A percentile compares a stretch with the other conserved stretches of the same genome.
Evolutionary conservation across 2,329 filamentous ascomycete genomes (phyloP).

Genomic region (Sporothrix mexicana): DNA sequence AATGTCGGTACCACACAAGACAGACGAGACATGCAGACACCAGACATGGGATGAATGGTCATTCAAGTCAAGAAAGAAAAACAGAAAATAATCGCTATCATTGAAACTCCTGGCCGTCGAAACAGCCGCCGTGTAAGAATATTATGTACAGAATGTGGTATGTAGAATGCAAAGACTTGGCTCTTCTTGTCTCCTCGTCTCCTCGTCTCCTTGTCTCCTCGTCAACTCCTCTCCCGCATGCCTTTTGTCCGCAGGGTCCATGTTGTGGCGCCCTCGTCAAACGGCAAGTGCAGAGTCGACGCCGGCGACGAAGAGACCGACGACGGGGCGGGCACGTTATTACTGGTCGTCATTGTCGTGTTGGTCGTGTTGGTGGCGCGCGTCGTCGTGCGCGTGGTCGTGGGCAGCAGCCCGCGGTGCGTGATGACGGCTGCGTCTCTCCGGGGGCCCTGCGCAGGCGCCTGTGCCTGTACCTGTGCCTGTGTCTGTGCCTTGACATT

Average conservation of each 20-base stretch:
- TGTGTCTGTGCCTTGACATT: not conserved
- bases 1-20: too few species aligned
- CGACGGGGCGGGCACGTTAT: not conserved
- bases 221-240: constrained; percentile 52
- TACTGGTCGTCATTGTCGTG: not conserved
- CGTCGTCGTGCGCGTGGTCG: constrained; percentile 4
- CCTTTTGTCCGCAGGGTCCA: constrained; percentile 63
- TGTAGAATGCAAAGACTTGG: too few species aligned
- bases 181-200: not conserved
- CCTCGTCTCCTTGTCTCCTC: not conserved
- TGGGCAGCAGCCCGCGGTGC: constrained; percentile 3
- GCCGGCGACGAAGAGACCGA: not conserved
- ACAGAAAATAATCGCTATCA: not conserved
- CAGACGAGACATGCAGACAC: not conserved
- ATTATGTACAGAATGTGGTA: constrained; percentile 4
- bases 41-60: too few species aligned
- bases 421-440: constrained; percentile 1
- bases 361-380: not conserved
- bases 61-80: not conserved
- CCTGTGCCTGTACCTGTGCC: too few species aligned
- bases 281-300: constrained; percentile 49
- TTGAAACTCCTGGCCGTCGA: not conserved
- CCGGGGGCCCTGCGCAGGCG: not conserved
- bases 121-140: not conserved
- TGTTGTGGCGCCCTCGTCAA: constrained; percentile 53